Base-by-base conservation (phyloP, 1,284 basidiomycete species). In the Singerocomus inundabilis region DNA sequence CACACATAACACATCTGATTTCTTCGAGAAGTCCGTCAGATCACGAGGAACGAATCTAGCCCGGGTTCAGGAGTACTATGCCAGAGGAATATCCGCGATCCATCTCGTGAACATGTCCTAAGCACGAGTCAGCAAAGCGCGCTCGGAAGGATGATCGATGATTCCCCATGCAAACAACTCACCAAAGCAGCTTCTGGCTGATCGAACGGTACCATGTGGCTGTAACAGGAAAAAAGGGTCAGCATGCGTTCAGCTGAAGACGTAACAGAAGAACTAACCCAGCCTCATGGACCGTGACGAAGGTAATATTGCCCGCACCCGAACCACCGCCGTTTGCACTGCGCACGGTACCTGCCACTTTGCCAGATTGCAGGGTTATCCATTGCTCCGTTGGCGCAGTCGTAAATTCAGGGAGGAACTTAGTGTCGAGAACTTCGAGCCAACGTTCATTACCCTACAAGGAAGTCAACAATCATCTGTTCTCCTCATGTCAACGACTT, bases 151-250 rank as follows among this genome's bases (percentile, higher is more conserved):
- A 39, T 12, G n/a, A 21, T 12, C 8, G n/a, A n/a, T n/a, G n/a
- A n/a, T n/a, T n/a, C 21, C 3, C 6, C 30, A 2, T 4, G 9
- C 9, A 28, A 30, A 49, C 13, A 34, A 75, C 80, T 49, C 61
- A 87, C 84, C 61, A 84, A 70, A 45, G 90, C 82, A 37, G 81
- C 88, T 58, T 85, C 85, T 0, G 90, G 85, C 62, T 93, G 89
- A 68, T 95, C 88, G 60, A 79, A 84, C 5, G 91, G 90, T 12
- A 88, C 88, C 89, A 91, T 91, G 64, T 91, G 88, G 29, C 88
- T 89, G 60, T 49, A 47, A 52, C 35, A 34, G 25, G 33, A 41
- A 21, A 53, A 37, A 10, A 29, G 21, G 13, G 3, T 66, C 33
- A 64, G 24, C 31, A 32, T n/a, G 15, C 2, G 11, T 30, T 43